phyloP scores from a whole-genome alignment of 2,329 filamentous ascomycete species.

The Cladophialophora exuberans region DNA sequence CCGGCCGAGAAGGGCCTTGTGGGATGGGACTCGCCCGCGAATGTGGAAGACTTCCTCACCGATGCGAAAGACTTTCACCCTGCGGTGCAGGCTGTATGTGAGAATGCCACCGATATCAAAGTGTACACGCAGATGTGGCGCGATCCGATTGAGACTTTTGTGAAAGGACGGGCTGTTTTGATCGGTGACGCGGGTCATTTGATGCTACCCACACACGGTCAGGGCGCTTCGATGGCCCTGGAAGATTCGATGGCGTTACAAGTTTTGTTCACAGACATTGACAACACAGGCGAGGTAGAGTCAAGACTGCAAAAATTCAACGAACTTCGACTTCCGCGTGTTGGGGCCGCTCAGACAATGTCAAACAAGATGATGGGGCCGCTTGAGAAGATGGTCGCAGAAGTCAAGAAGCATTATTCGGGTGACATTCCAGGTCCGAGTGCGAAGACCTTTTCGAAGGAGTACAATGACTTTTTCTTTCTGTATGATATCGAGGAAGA shows the following conservation, averaged over 20 bases:
- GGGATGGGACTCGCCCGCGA: conserved; percentile 23
- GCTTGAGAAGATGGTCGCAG: conserved; percentile 20
- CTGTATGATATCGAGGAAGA: conserved; percentile 23
- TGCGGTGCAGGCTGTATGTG: conserved; percentile 24
- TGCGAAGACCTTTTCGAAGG: conserved; percentile 21
- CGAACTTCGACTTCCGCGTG: conserved; percentile 20
- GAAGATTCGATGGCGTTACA: conserved; percentile 39
- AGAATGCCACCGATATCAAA: conserved; percentile 24
- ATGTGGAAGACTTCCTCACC: conserved; percentile 16
- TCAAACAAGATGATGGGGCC: conserved; percentile 28
- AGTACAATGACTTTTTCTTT: conserved; percentile 28
- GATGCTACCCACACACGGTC: conserved; percentile 62
- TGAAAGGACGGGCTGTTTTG: conserved; percentile 57
- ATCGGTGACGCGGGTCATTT: conserved; percentile 68
- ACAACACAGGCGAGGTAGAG: conserved; percentile 2
- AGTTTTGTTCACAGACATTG: conserved; percentile 31
- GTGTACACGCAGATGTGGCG: conserved; percentile 27
- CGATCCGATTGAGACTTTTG: conserved; percentile 44
- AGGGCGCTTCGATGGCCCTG: conserved; percentile 40
- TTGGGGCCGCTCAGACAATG: conserved; percentile 20
- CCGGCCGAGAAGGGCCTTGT: conserved; percentile 16
- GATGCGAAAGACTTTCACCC: conserved; percentile 24
- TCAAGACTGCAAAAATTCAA: conserved; percentile 16
- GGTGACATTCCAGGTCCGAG: conserved; percentile 20
- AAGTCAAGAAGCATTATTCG: conserved; percentile 19